These are phyloP conservation scores for Salix koriyanagi DNA, from an alignment of 345 rosid species.

Conservation along the genomic window DNA sequence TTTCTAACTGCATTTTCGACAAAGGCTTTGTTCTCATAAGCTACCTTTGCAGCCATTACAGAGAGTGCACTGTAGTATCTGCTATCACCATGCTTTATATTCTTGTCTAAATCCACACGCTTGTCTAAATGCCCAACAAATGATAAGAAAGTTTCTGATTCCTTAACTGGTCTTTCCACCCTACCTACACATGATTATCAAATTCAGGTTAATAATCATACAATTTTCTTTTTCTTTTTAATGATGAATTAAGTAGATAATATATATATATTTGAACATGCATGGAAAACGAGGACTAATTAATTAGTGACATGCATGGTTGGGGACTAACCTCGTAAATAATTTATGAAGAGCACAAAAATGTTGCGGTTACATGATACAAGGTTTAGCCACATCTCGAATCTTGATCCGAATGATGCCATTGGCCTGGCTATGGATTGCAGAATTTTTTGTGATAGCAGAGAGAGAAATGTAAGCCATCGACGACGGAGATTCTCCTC, in stretches of 20 bases:
- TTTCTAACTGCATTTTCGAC: conserved; percentile 16
- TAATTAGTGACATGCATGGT: neutral
- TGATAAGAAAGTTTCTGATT: conserved; percentile 13
- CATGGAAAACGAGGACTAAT: too few species aligned
- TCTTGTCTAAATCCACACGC: conserved; percentile 18
- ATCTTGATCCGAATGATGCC: neutral
- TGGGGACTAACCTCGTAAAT: conserved; percentile 13
- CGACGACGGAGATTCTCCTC: conserved; percentile 15
- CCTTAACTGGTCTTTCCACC: conserved; percentile 14
- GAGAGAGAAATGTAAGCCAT: conserved; percentile 19
- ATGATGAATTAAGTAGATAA: too few species aligned
- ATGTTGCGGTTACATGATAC: conserved; percentile 15
- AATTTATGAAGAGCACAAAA: conserved; percentile 14
- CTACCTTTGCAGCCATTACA: conserved; percentile 26
- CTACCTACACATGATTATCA: conserved; percentile 1
- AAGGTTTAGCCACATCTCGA: conserved; percentile 26
- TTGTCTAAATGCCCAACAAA: conserved; percentile 16
- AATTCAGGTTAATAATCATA: too few species aligned
- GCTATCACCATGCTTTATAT: conserved; percentile 11
- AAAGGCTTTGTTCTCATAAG: conserved; percentile 21
- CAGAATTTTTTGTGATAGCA: conserved; percentile 19
- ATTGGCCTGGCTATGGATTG: conserved; percentile 8
- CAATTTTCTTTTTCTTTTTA: too few species aligned
- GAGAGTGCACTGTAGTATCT: conserved; percentile 20
- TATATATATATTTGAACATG: too few species aligned